phyloP scores from a whole-genome alignment of 2,329 filamentous ascomycete genomes.

The Colletotrichum nymphaeae region DNA sequence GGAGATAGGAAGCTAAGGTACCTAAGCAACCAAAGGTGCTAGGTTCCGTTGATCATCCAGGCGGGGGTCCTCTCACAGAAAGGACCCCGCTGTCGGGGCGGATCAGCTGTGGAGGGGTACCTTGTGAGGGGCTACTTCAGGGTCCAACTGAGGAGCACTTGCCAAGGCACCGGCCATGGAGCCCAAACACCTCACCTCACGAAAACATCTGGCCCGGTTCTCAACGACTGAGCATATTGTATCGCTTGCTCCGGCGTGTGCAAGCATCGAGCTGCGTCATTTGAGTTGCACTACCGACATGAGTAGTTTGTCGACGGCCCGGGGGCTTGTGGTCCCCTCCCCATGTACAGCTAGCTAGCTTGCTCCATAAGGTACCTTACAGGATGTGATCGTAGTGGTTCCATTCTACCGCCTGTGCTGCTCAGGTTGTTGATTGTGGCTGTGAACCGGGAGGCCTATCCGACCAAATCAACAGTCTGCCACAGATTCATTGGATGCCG shows the following conservation, averaged over 20 bases:
- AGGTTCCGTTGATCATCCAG: conserved; percentile 12
- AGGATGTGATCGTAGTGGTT: neutral
- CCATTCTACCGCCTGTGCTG: neutral
- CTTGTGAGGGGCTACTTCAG: neutral
- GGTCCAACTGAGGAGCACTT: conserved; percentile 1
- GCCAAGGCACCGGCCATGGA: neutral
- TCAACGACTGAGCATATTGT: neutral
- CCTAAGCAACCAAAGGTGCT: neutral
- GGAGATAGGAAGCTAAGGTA: neutral
- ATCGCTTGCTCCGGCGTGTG: neutral
- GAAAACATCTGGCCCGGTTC: neutral
- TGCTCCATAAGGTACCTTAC: neutral
- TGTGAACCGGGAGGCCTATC: conserved; percentile 11
- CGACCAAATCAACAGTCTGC: neutral
- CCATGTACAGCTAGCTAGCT: conserved; percentile 1
- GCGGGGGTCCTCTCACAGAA: neutral
- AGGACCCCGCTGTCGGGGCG: conserved; percentile 10
- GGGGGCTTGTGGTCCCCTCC: neutral
- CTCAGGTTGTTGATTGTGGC: conserved; percentile 4
- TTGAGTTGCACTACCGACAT: neutral
- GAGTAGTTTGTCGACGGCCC: neutral
- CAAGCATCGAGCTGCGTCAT: neutral
- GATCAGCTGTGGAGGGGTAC: conserved; percentile 6
- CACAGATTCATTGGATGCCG: neutral
- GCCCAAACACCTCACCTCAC: neutral